These are phyloP conservation scores for Rhizophora mangle DNA, from an alignment of 345 rosid species.

Conservation along the genomic window DNA sequence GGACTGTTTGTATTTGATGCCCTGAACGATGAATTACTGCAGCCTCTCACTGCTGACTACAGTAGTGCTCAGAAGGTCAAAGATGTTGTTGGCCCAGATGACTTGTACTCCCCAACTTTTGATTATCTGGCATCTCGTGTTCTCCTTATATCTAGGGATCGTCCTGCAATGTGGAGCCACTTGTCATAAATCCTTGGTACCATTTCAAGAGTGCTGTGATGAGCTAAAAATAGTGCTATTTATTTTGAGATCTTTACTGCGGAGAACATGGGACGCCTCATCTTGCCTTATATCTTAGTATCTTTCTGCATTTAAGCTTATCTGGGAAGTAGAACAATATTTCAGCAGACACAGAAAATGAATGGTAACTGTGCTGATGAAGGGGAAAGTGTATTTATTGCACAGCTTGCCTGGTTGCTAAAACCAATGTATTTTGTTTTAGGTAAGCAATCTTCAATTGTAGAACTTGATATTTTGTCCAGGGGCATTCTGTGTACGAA, in stretches of 20 bases:
- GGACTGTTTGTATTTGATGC: constrained; percentile 79
- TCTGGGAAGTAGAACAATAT: too few relatives aligned
- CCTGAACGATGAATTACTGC: constrained; percentile 46
- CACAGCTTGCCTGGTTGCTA: too few relatives aligned
- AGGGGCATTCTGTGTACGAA: too few relatives aligned
- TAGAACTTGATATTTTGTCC: too few relatives aligned
- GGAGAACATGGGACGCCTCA: not conserved
- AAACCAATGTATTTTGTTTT: too few relatives aligned
- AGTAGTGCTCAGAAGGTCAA: constrained; percentile 39
- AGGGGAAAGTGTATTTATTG: too few relatives aligned
- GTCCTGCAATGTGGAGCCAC: constrained; percentile 75
- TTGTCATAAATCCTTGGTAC: constrained; percentile 34
- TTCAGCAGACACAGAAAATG: too few relatives aligned
- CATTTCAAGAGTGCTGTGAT: constrained; percentile 12
- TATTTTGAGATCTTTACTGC: not conserved
- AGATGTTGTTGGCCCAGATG: constrained; percentile 77
- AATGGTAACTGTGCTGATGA: too few relatives aligned
- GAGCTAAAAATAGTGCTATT: constrained; percentile 13
- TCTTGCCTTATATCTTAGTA: not conserved
- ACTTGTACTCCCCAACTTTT: constrained; percentile 78
- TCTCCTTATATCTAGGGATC: constrained; percentile 88
- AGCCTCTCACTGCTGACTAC: constrained; percentile 34
- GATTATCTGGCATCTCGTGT: constrained; percentile 67
- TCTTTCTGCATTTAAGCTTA: too few relatives aligned
- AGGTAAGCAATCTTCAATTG: too few relatives aligned